Conservation (phyloP, 441 rosid species). For the Erodium texanum region DNA sequence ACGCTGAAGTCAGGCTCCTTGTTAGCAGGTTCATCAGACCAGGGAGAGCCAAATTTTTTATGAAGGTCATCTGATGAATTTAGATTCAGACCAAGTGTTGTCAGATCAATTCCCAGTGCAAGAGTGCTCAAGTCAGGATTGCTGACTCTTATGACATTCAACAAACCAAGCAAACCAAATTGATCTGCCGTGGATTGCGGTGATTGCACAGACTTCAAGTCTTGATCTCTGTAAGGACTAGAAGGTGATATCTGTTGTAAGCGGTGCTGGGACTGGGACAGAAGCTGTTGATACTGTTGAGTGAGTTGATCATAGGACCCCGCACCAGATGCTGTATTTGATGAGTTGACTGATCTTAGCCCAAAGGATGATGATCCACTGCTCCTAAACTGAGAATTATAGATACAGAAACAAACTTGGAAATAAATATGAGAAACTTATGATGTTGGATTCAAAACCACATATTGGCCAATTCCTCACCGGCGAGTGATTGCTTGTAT, state of each 20-base stretch:
- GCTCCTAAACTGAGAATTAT: slow-evolving; percentile 31
- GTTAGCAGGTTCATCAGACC: slow-evolving; percentile 92
- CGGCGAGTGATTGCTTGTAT: slow-evolving; percentile 77
- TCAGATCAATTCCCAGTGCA: slow-evolving; percentile 91
- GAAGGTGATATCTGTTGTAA: slow-evolving; percentile 68
- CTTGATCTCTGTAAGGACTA: slow-evolving; percentile 79
- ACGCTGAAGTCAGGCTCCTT: slow-evolving; percentile 82
- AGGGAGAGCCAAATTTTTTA: slow-evolving; percentile 88
- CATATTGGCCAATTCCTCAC: slow-evolving; percentile 24
- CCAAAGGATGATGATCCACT: slow-evolving; percentile 81
- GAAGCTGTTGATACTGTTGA: slow-evolving; percentile 76
- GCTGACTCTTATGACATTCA: slow-evolving; percentile 62
- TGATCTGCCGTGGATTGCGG: slow-evolving; percentile 71
- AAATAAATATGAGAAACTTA: background rate
- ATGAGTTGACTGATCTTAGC: slow-evolving; percentile 71
- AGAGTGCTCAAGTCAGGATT: slow-evolving; percentile 80
- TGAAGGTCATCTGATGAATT: slow-evolving; percentile 82
- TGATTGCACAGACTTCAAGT: slow-evolving; percentile 56
- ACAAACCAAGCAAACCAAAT: slow-evolving; percentile 82
- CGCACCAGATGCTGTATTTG: slow-evolving; percentile 50
- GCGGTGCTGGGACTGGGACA: slow-evolving; percentile 73
- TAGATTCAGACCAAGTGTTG: slow-evolving; percentile 77
- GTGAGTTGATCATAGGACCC: slow-evolving; percentile 70
- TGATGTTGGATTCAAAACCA: background rate
- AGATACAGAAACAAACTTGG: background rate